Conservation (phyloP, 805 yeast species). For the Pichia pseudocactophila region DNA sequence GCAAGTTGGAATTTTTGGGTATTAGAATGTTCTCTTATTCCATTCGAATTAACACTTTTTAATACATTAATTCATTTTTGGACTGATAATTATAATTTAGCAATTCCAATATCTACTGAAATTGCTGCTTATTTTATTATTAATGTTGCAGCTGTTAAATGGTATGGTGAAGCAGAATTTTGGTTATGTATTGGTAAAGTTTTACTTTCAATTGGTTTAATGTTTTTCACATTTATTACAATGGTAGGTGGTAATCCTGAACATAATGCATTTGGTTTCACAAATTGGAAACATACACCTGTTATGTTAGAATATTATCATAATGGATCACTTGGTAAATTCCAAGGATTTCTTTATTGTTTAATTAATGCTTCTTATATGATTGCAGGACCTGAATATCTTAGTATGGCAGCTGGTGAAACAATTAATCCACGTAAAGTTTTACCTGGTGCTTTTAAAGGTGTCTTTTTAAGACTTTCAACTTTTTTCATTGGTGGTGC, state of each 20-base stretch:
- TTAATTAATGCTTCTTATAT: conserved; percentile 63
- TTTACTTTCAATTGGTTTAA: conserved; percentile 38
- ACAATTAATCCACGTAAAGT: conserved; percentile 36
- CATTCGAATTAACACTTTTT: conserved; percentile 40
- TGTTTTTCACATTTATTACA: conserved; percentile 41
- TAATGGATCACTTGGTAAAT: conserved; percentile 34
- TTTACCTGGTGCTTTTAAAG: conserved; percentile 37
- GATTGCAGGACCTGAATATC: conserved; percentile 51
- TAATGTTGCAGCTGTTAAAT: conserved; percentile 39
- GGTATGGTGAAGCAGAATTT: conserved; percentile 45
- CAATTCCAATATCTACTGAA: conserved; percentile 36
- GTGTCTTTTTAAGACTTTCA: conserved; percentile 35
- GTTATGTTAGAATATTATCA: conserved; percentile 26
- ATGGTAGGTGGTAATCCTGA: conserved; percentile 52
- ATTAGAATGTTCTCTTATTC: conserved; percentile 38
- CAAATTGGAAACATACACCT: conserved; percentile 34
- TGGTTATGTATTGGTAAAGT: conserved; percentile 39
- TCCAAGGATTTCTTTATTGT: conserved; percentile 40
- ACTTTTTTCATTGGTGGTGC: conserved; percentile 41
- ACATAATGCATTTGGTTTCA: conserved; percentile 42
- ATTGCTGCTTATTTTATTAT: conserved; percentile 34
- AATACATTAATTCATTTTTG: conserved; percentile 48
- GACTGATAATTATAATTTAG: conserved; percentile 41
- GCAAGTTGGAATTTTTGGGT: conserved; percentile 43
- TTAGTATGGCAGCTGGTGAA: conserved; percentile 39